A percentile compares a stretch with the other conserved stretches of the same genome.
These are phyloP conservation scores for Aspergillus tubingensis DNA, from an alignment of 2,329 filamentous ascomycete genomes.

Conservation along the genomic window DNA sequence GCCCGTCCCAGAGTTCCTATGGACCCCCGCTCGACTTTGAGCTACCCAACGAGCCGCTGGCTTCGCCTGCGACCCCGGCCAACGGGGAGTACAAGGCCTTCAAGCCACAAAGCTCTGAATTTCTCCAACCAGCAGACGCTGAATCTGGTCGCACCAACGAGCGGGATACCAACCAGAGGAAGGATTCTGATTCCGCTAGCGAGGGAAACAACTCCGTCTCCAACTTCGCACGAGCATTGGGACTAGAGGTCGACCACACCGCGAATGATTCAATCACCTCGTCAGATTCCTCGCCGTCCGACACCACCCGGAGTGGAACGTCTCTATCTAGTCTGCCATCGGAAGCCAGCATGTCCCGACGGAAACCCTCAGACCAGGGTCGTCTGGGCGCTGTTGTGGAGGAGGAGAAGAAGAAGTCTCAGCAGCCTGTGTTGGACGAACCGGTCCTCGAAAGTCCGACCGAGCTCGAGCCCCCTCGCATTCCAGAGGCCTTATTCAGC, in stretches of 20 bases:
- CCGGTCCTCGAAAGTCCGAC: constrained; percentile 40
- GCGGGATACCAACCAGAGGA: constrained; percentile 19
- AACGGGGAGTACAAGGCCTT: constrained; percentile 25
- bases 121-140: constrained; percentile 25
- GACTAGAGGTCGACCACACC: constrained; percentile 63
- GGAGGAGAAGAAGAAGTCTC: constrained; percentile 49
- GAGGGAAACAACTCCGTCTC: constrained; percentile 39
- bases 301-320: constrained; percentile 60
- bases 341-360: constrained; percentile 33
- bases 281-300: constrained; percentile 62
- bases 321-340: constrained; percentile 62
- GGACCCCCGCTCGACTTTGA: constrained; percentile 24
- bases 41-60: constrained; percentile 20
- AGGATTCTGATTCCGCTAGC: constrained; percentile 32
- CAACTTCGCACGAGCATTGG: constrained; percentile 42
- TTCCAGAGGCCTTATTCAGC: constrained; percentile 33
- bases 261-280: constrained; percentile 67
- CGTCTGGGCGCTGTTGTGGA: constrained; percentile 58
- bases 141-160: constrained; percentile 13
- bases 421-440: constrained; percentile 23
- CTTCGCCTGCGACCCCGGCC: constrained; percentile 14
- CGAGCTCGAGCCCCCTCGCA: constrained; percentile 33
- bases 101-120: constrained; percentile 17
- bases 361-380: constrained; percentile 34
- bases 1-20: constrained; percentile 19